Conservation (phyloP, 495 filamentous ascomycete genomes). For the Stereocaulon alpinum region DNA sequence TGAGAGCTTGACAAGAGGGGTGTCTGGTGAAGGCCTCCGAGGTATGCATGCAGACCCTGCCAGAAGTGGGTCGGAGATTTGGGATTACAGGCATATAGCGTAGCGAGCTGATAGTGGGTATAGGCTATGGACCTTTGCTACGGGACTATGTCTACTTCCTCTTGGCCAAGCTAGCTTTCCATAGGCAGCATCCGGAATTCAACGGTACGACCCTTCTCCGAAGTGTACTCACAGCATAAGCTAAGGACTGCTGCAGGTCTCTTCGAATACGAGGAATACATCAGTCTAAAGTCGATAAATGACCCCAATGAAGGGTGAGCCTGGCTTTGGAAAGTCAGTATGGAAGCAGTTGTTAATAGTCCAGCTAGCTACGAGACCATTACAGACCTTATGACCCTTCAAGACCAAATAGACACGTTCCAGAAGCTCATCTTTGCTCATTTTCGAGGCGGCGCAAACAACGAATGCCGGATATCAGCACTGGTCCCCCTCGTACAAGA, state of each 20-base stretch:
- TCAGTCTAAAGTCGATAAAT: conserved; percentile 94
- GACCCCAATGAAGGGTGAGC: conserved; percentile 87
- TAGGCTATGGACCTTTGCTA: conserved; percentile 85
- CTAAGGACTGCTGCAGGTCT: conserved; percentile 41
- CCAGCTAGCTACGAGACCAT: conserved; percentile 77
- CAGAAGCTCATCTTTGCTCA: conserved; percentile 97
- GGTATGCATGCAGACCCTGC: conserved; percentile 33
- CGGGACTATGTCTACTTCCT: conserved; percentile 93
- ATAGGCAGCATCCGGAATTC: conserved; percentile 94
- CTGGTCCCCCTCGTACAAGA: conserved; percentile 90
- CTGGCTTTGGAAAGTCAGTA: not conserved
- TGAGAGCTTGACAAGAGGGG: conserved; percentile 78
- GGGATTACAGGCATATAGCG: not conserved
- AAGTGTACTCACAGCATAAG: not conserved
- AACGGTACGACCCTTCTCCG: conserved; percentile 51
- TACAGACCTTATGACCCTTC: conserved; percentile 86
- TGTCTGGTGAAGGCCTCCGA: conserved; percentile 75
- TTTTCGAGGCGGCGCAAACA: conserved; percentile 81
- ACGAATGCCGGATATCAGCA: conserved; percentile 91
- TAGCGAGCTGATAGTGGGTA: conserved; percentile 16
- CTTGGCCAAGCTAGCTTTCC: conserved; percentile 84
- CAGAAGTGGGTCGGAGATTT: not conserved
- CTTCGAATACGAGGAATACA: conserved; percentile 98
- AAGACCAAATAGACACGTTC: conserved; percentile 96
- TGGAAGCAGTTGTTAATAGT: conserved; percentile 19